Percentiles rank a stretch among this genome's conserved stretches.
Evolutionary conservation across 345 rosid genomes (phyloP).

Genomic region (Brassica rapa): DNA sequence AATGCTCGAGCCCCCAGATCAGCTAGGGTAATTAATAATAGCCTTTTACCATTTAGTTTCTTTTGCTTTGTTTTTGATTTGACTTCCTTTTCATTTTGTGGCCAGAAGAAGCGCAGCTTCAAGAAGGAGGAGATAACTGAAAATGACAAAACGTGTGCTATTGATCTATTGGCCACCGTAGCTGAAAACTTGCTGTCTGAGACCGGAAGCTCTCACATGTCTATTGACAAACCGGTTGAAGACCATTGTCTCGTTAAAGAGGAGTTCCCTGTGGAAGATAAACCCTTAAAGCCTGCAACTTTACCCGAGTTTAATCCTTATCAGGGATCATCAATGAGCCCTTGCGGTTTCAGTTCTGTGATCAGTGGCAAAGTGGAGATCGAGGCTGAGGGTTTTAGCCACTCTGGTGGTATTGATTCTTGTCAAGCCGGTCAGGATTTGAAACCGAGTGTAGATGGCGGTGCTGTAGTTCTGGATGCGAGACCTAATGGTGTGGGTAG

Average conservation of each 20-base stretch:
- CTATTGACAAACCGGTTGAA: conserved; percentile 45
- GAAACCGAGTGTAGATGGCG: conserved; percentile 47
- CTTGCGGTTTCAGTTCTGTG: conserved; percentile 51
- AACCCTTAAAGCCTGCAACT: conserved; percentile 47
- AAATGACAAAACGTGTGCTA: conserved; percentile 61
- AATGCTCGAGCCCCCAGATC: conserved; percentile 90
- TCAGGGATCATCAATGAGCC: conserved; percentile 41
- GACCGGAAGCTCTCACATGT: conserved; percentile 43
- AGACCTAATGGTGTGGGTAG: conserved; percentile 58
- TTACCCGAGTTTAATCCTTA: conserved; percentile 22
- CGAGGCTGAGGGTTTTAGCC: conserved; percentile 47
- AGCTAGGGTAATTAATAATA: conserved; percentile 63
- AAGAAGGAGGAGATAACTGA: conserved; percentile 53
- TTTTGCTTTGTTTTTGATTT: not conserved
- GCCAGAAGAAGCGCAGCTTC: conserved; percentile 68
- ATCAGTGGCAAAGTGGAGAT: conserved; percentile 46
- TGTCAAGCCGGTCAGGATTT: conserved; percentile 38
- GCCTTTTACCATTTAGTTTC: not conserved
- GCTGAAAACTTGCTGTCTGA: conserved; percentile 77
- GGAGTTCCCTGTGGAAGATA: conserved; percentile 44
- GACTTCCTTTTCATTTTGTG: not conserved
- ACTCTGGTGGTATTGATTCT: conserved; percentile 42
- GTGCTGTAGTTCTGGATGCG: conserved; percentile 57
- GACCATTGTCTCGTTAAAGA: conserved; percentile 45
- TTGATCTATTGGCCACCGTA: conserved; percentile 90